Percentiles rank a stretch among this genome's conserved stretches.
Conservation (phyloP, 371 early-diverging fungal species). For the Saksenaea vasiformis region DNA sequence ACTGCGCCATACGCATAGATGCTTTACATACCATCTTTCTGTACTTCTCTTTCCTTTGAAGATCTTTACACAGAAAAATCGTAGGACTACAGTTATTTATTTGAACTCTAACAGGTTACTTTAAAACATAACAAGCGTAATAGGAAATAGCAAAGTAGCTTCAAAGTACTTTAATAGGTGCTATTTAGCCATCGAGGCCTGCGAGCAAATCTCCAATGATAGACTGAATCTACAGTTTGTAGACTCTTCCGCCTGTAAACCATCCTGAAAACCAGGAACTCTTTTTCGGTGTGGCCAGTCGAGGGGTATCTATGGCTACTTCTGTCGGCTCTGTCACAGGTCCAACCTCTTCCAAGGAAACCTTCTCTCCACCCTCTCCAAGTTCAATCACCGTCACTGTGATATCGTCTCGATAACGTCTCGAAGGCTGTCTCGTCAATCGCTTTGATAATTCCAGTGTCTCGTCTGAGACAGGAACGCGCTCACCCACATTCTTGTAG, state of each 20-base stretch:
- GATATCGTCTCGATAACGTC: conserved; percentile 93
- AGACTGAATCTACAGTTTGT: background rate
- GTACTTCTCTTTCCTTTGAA: too few species aligned
- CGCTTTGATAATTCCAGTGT: conserved; percentile 45
- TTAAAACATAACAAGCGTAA: too few species aligned
- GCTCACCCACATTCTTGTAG: conserved; percentile 36
- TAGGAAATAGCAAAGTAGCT: too few species aligned
- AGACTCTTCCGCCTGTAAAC: conserved; percentile 4
- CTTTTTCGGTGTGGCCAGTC: conserved; percentile 21
- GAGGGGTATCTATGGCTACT: conserved; percentile 27
- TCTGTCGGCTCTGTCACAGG: conserved; percentile 30
- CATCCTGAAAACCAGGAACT: conserved; percentile 41
- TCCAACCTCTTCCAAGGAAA: conserved; percentile 20
- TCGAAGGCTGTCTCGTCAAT: conserved; percentile 47
- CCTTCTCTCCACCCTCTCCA: conserved; percentile 14
- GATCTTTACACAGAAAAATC: too few species aligned
- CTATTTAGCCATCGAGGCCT: too few species aligned
- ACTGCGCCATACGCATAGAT: too few species aligned
- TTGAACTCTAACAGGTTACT: too few species aligned
- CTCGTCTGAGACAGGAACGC: conserved; percentile 29
- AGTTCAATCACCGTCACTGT: conserved; percentile 89
- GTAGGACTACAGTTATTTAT: too few species aligned
- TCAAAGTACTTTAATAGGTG: too few species aligned
- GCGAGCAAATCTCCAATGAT: too few species aligned
- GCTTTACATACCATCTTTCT: too few species aligned